phyloP scores from a whole-genome alignment of 129 eudicot species.

The Arctium minus region DNA sequence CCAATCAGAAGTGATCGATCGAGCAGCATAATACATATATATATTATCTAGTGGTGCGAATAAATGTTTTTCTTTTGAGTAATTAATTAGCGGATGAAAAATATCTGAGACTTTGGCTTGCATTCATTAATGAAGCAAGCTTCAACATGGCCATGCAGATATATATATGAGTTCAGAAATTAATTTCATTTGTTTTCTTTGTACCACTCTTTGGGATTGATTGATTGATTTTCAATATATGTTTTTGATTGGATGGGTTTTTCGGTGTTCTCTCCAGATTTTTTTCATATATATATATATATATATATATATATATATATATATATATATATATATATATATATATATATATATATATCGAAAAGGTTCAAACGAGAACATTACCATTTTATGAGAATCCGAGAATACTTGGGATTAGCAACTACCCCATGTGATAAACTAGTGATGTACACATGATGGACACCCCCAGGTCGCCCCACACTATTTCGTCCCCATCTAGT shows the following conservation, averaged over 20 bases:
- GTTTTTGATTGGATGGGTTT: background rate
- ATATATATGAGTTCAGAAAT: background rate
- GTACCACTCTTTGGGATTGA: background rate
- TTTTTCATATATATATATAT: no score
- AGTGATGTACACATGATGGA: no score
- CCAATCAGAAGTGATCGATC: background rate
- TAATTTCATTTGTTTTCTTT: background rate
- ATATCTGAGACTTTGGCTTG: background rate
- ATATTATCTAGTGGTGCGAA: background rate
- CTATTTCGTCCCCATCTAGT: no score
- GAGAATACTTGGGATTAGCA: no score
- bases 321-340: no score
- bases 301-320: no score
- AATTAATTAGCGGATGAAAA: background rate
- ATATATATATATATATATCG: no score
- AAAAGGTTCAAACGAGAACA: no score
- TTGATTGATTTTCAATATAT: background rate
- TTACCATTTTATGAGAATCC: no score
- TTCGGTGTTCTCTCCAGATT: no score
- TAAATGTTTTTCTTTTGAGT: background rate
- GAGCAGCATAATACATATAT: background rate
- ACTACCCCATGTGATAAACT: no score
- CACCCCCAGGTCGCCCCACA: no score
- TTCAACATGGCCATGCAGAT: background rate
- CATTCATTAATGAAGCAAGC: background rate